Evolutionary conservation across 2,329 filamentous ascomycete genomes (phyloP).

Genomic region (Eurotiales sp.): DNA sequence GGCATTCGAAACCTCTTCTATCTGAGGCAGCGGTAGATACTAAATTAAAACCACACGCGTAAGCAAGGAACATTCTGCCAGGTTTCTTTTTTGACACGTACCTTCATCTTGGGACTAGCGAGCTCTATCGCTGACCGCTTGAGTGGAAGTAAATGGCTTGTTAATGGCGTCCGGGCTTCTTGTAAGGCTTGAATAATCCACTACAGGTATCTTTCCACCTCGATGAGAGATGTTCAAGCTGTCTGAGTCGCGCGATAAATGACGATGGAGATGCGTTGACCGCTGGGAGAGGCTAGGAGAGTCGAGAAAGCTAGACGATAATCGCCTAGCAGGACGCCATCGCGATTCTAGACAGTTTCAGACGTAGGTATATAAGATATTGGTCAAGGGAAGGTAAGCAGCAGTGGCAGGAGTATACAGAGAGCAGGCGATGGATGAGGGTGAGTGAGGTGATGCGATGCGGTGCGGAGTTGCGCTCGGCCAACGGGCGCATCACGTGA

Average conservation of each 20-base stretch:
- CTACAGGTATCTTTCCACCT: neutral
- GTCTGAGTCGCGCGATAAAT: constrained; percentile 34
- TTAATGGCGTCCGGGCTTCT: neutral
- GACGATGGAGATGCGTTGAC: constrained; percentile 39
- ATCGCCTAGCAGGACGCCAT: constrained; percentile 39
- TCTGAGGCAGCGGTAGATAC: constrained; percentile 88
- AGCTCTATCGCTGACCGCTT: neutral
- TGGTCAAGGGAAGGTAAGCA: too few relatives aligned
- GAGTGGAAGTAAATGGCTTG: neutral
- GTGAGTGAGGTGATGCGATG: constrained; percentile 8
- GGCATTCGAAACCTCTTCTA: constrained; percentile 86
- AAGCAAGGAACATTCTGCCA: neutral
- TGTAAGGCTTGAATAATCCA: neutral
- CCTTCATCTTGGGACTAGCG: constrained; percentile 11
- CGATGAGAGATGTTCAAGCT: constrained; percentile 1
- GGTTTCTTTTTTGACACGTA: neutral
- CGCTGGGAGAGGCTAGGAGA: constrained; percentile 37
- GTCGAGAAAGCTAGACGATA: constrained; percentile 42
- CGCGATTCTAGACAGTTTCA: constrained; percentile 10
- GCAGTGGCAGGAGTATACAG: too few relatives aligned
- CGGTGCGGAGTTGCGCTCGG: constrained; percentile 24
- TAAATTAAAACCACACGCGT: constrained; percentile 37
- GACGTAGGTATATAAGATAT: constrained; percentile 8
- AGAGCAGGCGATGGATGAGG: constrained; percentile 15
- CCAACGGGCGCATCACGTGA: constrained; percentile 35